Base-by-base conservation (phyloP, 2,329 filamentous ascomycete species). In the Trichoderma citrinoviride region DNA sequence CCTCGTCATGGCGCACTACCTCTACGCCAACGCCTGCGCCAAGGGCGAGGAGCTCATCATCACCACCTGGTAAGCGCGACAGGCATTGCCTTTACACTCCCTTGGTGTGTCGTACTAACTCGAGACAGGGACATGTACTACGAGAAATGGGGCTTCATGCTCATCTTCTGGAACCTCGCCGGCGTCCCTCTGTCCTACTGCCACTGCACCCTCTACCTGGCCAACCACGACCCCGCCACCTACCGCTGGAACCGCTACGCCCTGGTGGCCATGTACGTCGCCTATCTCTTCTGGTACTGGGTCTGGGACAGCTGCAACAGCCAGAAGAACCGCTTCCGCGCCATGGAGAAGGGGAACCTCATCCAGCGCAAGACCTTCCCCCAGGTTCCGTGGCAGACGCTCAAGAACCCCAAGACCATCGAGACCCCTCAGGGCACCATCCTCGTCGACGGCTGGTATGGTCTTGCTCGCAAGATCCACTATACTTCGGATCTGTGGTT, bases 61-160 rank as follows among this genome's bases (percentile, higher is more conserved):
- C 66, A 90, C 90, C 8, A 95, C 92, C 56, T 97, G 93, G 77
- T 78, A 75, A 73, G 74, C 14, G 37, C 8, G 1, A n/a, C n/a
- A n/a, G n/a, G n/a, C n/a, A 27, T 33, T 4, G 3, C 29, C 25
- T 27, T 8, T 3, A 17, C n/a, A 8, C 14, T 29, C 14, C 33
- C 12, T 53, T 25, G 17, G 5, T 10, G 21, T 12, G 14, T 56
- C 17, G n/a, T 19, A 17, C 43, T 68, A 55, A 67, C 55, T 5
- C 29, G 7, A 10, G 12, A 10, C 47, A 77, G 76, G 90, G 93
- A 97, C 73, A 96, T 97, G 90, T 96, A 96, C 82, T 94, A 92
- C 72, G 93, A 97, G 83, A 97, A 97, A 80, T 93, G 91, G 87
- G 93, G 93, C 60, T 97, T 97, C 82, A 97, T 97, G 93, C 86